A percentile compares a stretch with the other conserved stretches of the same genome.
Conservation (phyloP, 345 rosid species). For the Draba incana region DNA sequence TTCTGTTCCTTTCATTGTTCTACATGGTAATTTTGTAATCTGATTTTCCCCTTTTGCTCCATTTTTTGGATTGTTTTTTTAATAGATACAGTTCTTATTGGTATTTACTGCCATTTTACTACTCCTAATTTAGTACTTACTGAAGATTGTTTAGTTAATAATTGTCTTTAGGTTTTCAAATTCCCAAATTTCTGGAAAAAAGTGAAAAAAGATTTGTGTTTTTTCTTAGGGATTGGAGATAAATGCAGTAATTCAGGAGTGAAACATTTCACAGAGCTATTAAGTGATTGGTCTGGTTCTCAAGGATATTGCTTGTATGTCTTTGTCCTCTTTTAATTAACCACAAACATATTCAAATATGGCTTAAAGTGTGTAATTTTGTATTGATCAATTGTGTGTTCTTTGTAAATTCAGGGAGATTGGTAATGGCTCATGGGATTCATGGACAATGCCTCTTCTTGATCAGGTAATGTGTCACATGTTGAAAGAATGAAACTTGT, state of each 20-base stretch:
- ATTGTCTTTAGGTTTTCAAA: conserved; percentile 14
- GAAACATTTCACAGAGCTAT: conserved; percentile 58
- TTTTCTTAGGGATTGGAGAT: conserved; percentile 68
- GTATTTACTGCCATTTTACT: no score
- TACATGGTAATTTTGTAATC: conserved; percentile 56
- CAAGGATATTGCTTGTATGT: conserved; percentile 90
- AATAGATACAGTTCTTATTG: no score
- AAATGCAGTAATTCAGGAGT: conserved; percentile 66
- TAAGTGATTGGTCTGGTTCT: conserved; percentile 76
- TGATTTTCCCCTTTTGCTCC: background rate
- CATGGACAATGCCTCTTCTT: conserved; percentile 83
- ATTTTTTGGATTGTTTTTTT: background rate
- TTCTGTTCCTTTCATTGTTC: conserved; percentile 73
- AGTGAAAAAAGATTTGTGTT: background rate
- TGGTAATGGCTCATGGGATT: conserved; percentile 93
- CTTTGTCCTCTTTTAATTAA: conserved; percentile 4
- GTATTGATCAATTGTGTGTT: no score
- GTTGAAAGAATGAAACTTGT: conserved; percentile 7
- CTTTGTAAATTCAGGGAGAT: conserved; percentile 57
- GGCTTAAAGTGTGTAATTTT: background rate
- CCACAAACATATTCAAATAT: background rate
- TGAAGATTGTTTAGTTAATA: background rate
- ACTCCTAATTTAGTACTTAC: background rate
- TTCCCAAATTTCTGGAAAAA: conserved; percentile 16
- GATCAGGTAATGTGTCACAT: conserved; percentile 58